Evolutionary conservation across 345 rosid species (phyloP), one percentile per base, ranked within the genome.

Genomic region (Euphorbia peplus): DNA sequence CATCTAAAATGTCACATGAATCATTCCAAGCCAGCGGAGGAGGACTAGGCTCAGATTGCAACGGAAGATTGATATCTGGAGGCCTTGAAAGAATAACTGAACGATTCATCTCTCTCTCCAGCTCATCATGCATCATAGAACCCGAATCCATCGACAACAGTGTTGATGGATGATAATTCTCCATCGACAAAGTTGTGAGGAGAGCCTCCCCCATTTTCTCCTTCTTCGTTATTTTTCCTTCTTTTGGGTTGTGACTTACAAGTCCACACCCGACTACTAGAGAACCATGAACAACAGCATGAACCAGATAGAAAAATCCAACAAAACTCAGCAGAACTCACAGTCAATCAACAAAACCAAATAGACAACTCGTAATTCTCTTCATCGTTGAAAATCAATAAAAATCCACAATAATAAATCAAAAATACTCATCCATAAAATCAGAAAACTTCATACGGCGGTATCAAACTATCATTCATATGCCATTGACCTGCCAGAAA

Each of bases 111-210:
- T 89, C 98, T 69, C 93, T 81, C 73, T 91, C 97, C 64, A 89
- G 74, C 64, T 93, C 98, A 29, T 91, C 98, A 10, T 93, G 97
- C 8, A 95, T 83, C 63, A 91, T 79, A 77, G 97, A 88, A 71
- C 95, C 85, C 8, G 97, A 89, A 83, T 93, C 98, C 97, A 93
- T 93, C 12, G 96, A 93, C 51, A 93, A 79, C 57, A 93, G 86
- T 29, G 98, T 93, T 41, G 96, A 93, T 41, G 96, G 98, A 67
- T 87, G 97, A 80, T 93, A 91, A 80, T 85, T 88, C 82, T 93
- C 97, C 95, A 93, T 93, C 4, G 81, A 73, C 79, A 84, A 75
- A 16, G 82, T 68, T 37, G 85, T 86, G 42, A 83, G 83, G 64
- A 78, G 83, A 69, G 90, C 71, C 81, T 86, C 84, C 87, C 89